phyloP scores from a whole-genome alignment of 352 stramenopile species.

The Pseudoperonospora humuli region DNA sequence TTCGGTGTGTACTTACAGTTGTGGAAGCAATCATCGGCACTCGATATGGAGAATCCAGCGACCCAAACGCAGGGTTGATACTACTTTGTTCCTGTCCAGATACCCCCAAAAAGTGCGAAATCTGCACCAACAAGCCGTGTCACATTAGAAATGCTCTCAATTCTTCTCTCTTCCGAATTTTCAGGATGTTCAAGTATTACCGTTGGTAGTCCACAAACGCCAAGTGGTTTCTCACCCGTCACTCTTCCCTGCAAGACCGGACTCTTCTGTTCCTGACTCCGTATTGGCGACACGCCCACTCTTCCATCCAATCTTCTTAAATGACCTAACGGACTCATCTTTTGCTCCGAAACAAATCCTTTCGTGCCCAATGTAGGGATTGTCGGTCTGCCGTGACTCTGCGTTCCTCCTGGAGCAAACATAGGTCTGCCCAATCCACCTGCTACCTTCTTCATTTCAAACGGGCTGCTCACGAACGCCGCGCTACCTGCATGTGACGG shows the following conservation, averaged over 20 bases:
- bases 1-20: slow-evolving; percentile 9
- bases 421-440: slow-evolving; percentile 1
- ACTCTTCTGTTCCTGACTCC: slow-evolving; percentile 29
- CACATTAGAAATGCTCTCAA: not conserved
- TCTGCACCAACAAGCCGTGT: slow-evolving; percentile 6
- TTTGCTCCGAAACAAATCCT: slow-evolving; percentile 5
- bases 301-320: slow-evolving; percentile 10
- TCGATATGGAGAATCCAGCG: slow-evolving; percentile 17
- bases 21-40: slow-evolving; percentile 1
- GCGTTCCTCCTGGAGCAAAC: slow-evolving; percentile 4
- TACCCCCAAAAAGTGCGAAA: slow-evolving; percentile 15
- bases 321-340: slow-evolving; percentile 10
- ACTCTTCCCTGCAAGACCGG: slow-evolving; percentile 12
- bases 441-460: slow-evolving; percentile 11
- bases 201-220: slow-evolving; percentile 16
- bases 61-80: slow-evolving; percentile 8
- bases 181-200: slow-evolving; percentile 11
- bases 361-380: slow-evolving; percentile 1
- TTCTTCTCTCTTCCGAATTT: not conserved
- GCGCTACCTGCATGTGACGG: not conserved
- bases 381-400: slow-evolving; percentile 6
- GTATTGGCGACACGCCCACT: slow-evolving; percentile 3
- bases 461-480: slow-evolving; percentile 9
- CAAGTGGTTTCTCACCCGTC: slow-evolving; percentile 3
- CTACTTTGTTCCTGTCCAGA: slow-evolving; percentile 13